Conservation (phyloP, 116 monocot species). For the Papilionanthe hybrid region DNA sequence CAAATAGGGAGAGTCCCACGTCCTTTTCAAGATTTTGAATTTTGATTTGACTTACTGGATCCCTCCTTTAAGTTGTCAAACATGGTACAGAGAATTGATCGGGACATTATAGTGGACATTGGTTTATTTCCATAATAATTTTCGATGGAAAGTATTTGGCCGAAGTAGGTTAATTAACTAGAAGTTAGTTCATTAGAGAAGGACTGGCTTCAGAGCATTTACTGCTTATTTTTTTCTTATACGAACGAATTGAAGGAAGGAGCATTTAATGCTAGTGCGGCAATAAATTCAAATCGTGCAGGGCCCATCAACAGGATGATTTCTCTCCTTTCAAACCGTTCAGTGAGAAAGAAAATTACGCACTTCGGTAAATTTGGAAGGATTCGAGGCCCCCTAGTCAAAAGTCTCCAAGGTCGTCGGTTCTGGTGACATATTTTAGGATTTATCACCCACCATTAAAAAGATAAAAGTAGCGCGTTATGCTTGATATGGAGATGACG, state of each 20-base stretch:
- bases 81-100: neutral
- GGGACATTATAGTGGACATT: neutral
- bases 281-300: neutral
- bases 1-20: too few species aligned
- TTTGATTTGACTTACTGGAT: neutral
- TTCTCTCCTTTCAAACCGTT: neutral
- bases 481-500: too few species aligned
- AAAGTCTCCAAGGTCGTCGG: too few species aligned
- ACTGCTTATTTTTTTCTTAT: neutral
- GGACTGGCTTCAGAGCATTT: neutral
- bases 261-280: neutral
- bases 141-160: too few species aligned
- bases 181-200: neutral
- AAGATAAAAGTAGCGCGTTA: too few species aligned
- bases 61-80: neutral
- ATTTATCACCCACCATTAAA: too few species aligned
- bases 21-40: too few species aligned
- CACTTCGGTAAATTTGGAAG: too few species aligned
- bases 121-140: neutral
- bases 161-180: neutral
- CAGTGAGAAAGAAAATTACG: too few species aligned
- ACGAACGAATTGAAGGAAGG: too few species aligned
- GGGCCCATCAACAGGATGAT: neutral
- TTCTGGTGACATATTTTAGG: too few species aligned
- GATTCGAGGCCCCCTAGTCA: too few species aligned